Base-by-base conservation (phyloP, 1,139 yeast genomes). In the Pichia sp. region DNA sequence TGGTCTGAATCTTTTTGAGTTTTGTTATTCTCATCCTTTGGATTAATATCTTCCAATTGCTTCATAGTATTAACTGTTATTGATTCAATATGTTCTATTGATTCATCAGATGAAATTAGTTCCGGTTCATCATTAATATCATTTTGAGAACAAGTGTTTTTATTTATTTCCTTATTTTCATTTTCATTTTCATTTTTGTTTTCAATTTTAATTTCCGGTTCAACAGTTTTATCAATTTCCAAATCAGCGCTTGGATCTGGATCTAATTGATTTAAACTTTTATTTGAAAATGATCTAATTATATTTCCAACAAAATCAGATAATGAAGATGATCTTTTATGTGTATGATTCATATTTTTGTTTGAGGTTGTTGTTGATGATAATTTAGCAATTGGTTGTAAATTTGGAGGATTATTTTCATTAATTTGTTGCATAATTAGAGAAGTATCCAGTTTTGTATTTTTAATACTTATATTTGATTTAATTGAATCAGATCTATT, bases 401-500 rank as follows among this genome's bases (percentile, higher is more conserved):
- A 16, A 16, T 16, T 16, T 16, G 16, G 16, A 16, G 16, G 16
- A 16, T 16, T 16, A 16, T 16, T 16, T 16, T 16, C 16, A 16
- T 16, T 16, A 16, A 16, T 16, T 16, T 16, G 16, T 16, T 16
- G 16, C 16, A 16, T 16, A 16, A 16, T 16, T 16, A 16, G 16
- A 16, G 16, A 16, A 16, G 16, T 16, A 16, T 16, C 16, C 16
- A 16, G 16, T 16, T 16, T 16, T 16, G 16, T 16, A 16, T 16
- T 16, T 16, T 16, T 16, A 16, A 16, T 16, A 16, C 16, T 16
- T 16, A 16, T 16, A 16, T 16, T 16, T 16, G 63, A 59, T 41
- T 52, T 55, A 8, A 58, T 44, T 20, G 61, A 55, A 32, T 51
- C 51, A 3, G 52, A 43, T 39, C 63, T 51, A 20, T 51, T 50